Conservation (phyloP, 2,329 filamentous ascomycete species). For the Sclerotinia glacialis region DNA sequence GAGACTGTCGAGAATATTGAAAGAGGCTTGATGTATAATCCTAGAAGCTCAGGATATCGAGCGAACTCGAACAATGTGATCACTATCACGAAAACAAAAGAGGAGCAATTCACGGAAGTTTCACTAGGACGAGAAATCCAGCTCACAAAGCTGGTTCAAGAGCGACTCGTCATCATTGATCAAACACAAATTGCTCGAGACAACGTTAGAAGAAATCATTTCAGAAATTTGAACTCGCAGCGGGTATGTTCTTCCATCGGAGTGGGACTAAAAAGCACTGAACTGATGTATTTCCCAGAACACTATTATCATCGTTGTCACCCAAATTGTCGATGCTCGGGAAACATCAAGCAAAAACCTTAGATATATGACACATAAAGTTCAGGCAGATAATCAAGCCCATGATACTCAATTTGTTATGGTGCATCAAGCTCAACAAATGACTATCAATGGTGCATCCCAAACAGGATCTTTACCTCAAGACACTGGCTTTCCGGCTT, state of each 20-base stretch:
- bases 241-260: constrained; percentile 28
- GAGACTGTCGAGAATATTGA: constrained; percentile 27
- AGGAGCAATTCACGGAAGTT: constrained; percentile 24
- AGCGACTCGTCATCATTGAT: constrained; percentile 25
- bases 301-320: constrained; percentile 36
- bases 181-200: constrained; percentile 28
- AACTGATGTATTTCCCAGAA: constrained; percentile 29
- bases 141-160: constrained; percentile 24
- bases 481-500: background rate
- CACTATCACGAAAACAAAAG: constrained; percentile 27
- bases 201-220: constrained; percentile 37
- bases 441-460: constrained; percentile 23
- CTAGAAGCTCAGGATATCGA: constrained; percentile 22
- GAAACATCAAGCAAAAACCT: constrained; percentile 27
- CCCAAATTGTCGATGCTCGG: constrained; percentile 33
- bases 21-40: constrained; percentile 31
- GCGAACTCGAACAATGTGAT: constrained; percentile 23
- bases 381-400: constrained; percentile 30
- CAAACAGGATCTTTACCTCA: constrained; percentile 4
- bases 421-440: constrained; percentile 26
- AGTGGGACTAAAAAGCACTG: background rate
- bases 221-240: constrained; percentile 32
- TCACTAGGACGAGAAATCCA: constrained; percentile 27
- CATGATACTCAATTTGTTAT: constrained; percentile 26
- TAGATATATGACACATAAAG: constrained; percentile 34